These are phyloP conservation scores for Sphenostylis stenocarpa DNA, from an alignment of 306 rosid genomes.

Conservation along the genomic window DNA sequence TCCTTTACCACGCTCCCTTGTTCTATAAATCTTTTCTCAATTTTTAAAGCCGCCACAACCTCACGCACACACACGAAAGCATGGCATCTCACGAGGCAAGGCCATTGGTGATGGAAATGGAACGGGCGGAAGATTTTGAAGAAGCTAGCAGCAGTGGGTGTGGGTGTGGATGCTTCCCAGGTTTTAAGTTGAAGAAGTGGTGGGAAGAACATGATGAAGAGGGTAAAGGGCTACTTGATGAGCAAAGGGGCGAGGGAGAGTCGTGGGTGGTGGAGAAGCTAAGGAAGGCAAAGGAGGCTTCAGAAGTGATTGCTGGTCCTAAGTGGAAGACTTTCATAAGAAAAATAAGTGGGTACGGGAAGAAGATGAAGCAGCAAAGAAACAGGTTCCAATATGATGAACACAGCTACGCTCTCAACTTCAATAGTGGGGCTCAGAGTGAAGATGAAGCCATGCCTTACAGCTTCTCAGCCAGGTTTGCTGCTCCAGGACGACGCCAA, in stretches of 20 bases:
- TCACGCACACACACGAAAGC: not conserved
- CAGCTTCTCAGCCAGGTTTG: slow-evolving; percentile 52
- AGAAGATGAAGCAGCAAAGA: slow-evolving; percentile 28
- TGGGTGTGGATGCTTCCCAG: slow-evolving; percentile 54
- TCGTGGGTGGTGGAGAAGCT: slow-evolving; percentile 52
- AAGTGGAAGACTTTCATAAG: slow-evolving; percentile 81
- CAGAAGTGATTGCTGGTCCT: slow-evolving; percentile 68
- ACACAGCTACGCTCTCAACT: slow-evolving; percentile 74
- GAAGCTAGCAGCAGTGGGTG: slow-evolving; percentile 38
- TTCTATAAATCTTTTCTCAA: slow-evolving; percentile 27
- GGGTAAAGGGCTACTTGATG: slow-evolving; percentile 24
- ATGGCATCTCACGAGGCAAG: slow-evolving; percentile 46
- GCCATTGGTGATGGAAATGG: slow-evolving; percentile 42
- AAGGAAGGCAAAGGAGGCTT: slow-evolving; percentile 48
- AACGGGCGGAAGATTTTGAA: slow-evolving; percentile 31
- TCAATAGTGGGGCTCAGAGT: slow-evolving; percentile 45
- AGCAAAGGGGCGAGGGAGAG: slow-evolving; percentile 29
- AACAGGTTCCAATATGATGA: slow-evolving; percentile 62
- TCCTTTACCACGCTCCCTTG: slow-evolving; percentile 11
- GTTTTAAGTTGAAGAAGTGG: slow-evolving; percentile 35
- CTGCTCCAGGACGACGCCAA: slow-evolving; percentile 42
- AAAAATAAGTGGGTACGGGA: slow-evolving; percentile 51
- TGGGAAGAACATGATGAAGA: slow-evolving; percentile 21
- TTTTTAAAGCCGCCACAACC: not conserved
- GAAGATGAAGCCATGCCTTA: slow-evolving; percentile 53